These are phyloP conservation scores for Epichloe coenophiala DNA, from an alignment of 2,329 filamentous ascomycete genomes.

Conservation along the genomic window DNA sequence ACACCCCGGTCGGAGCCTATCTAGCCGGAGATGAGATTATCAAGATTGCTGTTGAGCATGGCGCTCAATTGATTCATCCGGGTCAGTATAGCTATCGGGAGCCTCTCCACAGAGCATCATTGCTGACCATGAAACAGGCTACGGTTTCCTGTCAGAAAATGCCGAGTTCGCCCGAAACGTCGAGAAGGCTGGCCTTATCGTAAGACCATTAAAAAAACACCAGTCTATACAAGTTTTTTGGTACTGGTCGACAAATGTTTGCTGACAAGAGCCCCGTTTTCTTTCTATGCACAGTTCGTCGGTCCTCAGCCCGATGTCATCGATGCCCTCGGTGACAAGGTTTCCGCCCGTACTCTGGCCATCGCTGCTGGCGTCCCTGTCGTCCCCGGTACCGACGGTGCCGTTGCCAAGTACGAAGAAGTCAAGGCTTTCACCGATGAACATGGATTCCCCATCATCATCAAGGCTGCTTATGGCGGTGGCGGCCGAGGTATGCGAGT, in stretches of 20 bases:
- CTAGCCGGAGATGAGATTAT: constrained; percentile 95
- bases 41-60: constrained; percentile 92
- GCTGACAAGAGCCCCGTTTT: background rate
- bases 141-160: constrained; percentile 96
- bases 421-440: constrained; percentile 93
- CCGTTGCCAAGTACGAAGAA: constrained; percentile 77
- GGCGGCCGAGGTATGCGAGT: constrained; percentile 99
- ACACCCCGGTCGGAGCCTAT: constrained; percentile 90
- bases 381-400: constrained; percentile 83
- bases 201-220: constrained; percentile 30
- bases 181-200: constrained; percentile 85
- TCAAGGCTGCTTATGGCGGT: constrained; percentile 96
- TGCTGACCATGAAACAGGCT: constrained; percentile 38
- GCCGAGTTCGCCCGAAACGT: constrained; percentile 91
- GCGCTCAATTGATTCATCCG: constrained; percentile 94
- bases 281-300: constrained; percentile 50
- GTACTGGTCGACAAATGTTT: background rate
- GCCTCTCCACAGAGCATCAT: background rate
- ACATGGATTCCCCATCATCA: constrained; percentile 97
- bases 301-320: constrained; percentile 86
- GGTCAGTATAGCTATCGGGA: constrained; percentile 29
- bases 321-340: constrained; percentile 91
- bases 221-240: background rate
- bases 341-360: constrained; percentile 80
- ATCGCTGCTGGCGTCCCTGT: constrained; percentile 83